phyloP scores from a whole-genome alignment of 805 yeast species.

The Diddensiella transvaalensis region DNA sequence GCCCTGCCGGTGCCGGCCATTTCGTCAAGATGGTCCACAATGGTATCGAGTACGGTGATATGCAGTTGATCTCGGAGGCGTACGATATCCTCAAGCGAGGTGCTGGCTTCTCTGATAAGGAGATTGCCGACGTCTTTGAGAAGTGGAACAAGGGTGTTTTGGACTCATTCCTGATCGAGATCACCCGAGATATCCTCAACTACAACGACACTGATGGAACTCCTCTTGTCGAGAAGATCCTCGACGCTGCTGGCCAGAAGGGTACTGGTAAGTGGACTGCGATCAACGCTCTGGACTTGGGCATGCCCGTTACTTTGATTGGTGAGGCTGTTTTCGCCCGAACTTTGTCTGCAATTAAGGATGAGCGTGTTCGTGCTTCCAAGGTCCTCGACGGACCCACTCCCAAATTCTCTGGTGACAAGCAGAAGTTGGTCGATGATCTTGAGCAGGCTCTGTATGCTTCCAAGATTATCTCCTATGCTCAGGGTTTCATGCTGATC shows the following conservation, averaged over 20 bases:
- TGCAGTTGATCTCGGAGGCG: constrained; percentile 98
- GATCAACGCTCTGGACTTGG: constrained; percentile 93
- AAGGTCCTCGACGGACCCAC: constrained; percentile 74
- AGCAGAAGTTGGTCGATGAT: constrained; percentile 79
- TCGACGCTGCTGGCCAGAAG: constrained; percentile 97
- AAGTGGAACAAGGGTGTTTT: constrained; percentile 97
- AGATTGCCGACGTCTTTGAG: constrained; percentile 87
- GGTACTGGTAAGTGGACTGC: constrained; percentile 99
- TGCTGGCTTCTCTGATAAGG: constrained; percentile 85
- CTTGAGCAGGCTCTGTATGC: constrained; percentile 98
- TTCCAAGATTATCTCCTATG: constrained; percentile 95
- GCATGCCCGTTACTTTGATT: constrained; percentile 96
- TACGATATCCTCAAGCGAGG: constrained; percentile 93
- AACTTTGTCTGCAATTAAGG: constrained; percentile 88
- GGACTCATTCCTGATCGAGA: constrained; percentile 95
- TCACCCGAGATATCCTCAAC: constrained; percentile 90
- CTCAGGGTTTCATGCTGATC: constrained; percentile 99
- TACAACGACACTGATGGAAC: constrained; percentile 86
- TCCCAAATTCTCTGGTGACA: constrained; percentile 65
- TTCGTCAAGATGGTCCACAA: constrained; percentile 99
- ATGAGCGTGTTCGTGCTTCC: constrained; percentile 87
- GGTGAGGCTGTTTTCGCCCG: constrained; percentile 99
- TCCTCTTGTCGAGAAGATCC: constrained; percentile 92
- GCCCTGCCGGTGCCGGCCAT: constrained; percentile 98
- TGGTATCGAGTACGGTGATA: constrained; percentile 99